phyloP scores from a whole-genome alignment of 192 early-diverging fungal species.

The Linnemannia schmuckeri region DNA sequence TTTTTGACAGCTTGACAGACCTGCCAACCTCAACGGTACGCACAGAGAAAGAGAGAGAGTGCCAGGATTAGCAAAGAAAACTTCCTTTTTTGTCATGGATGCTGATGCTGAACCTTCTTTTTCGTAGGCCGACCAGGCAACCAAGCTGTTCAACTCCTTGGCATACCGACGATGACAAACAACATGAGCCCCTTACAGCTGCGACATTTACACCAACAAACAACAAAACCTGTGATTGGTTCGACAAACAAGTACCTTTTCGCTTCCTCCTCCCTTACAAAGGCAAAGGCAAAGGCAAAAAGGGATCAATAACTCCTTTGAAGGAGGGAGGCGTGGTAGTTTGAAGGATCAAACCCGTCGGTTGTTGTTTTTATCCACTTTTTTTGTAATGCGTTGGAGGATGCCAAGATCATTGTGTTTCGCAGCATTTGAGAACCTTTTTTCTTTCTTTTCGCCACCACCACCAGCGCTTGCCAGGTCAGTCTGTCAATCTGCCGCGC shows the following conservation, averaged over 20 bases:
- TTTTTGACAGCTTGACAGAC: slow-evolving; percentile 38
- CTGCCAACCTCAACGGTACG: slow-evolving; percentile 14
- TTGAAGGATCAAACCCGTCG: neutral
- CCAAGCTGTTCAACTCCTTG: slow-evolving; percentile 52
- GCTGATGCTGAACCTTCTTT: neutral
- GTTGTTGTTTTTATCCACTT: neutral
- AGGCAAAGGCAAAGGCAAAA: neutral
- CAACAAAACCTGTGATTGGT: neutral
- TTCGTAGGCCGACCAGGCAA: slow-evolving; percentile 49
- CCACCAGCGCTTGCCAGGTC: neutral
- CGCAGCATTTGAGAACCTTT: neutral
- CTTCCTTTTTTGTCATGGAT: neutral
- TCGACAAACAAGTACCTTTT: neutral
- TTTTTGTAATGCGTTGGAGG: neutral
- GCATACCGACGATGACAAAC: slow-evolving; percentile 49
- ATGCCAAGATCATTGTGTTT: neutral
- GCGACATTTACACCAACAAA: neutral
- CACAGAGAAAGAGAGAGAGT: neutral
- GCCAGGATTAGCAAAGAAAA: neutral
- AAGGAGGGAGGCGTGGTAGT: neutral
- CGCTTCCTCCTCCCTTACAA: neutral
- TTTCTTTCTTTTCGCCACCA: neutral
- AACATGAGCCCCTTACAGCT: neutral
- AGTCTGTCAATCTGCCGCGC: neutral
- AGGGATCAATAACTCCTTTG: neutral